These are phyloP conservation scores for Penicillium sp. DNA, from an alignment of 2,329 filamentous ascomycete genomes.

Conservation along the genomic window DNA sequence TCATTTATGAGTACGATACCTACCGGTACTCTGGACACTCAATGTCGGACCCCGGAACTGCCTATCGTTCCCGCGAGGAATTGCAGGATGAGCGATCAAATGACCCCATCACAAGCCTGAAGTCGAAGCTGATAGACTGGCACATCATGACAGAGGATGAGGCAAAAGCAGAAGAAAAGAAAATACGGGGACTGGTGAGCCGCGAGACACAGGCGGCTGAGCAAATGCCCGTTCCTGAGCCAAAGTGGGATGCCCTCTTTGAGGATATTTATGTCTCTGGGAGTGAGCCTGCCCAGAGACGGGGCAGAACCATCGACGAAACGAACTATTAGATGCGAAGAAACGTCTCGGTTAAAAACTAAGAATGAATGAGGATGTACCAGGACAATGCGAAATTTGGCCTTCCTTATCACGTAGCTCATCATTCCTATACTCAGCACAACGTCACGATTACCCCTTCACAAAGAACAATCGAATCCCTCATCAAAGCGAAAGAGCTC, in stretches of 20 bases:
- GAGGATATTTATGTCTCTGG: slow-evolving; percentile 92
- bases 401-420: background rate
- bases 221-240: slow-evolving; percentile 75
- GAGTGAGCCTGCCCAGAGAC: slow-evolving; percentile 78
- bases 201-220: slow-evolving; percentile 84
- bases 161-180: slow-evolving; percentile 89
- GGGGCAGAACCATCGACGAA: slow-evolving; percentile 83
- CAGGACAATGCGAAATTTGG: background rate
- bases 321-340: slow-evolving; percentile 64
- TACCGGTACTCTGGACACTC: slow-evolving; percentile 99
- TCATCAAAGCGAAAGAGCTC: background rate
- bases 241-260: slow-evolving; percentile 75
- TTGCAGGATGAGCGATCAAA: slow-evolving; percentile 93
- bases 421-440: background rate
- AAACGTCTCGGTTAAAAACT: background rate
- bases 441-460: slow-evolving; percentile 3
- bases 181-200: slow-evolving; percentile 77
- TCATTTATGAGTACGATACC: slow-evolving; percentile 98
- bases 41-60: slow-evolving; percentile 99
- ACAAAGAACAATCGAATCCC: background rate
- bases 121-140: slow-evolving; percentile 95
- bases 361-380: background rate
- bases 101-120: slow-evolving; percentile 91
- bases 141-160: slow-evolving; percentile 82
- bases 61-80: slow-evolving; percentile 98